These are phyloP conservation scores for Lolium multiflorum DNA, from an alignment of 176 grass and related monocot species.

Conservation along the genomic window DNA sequence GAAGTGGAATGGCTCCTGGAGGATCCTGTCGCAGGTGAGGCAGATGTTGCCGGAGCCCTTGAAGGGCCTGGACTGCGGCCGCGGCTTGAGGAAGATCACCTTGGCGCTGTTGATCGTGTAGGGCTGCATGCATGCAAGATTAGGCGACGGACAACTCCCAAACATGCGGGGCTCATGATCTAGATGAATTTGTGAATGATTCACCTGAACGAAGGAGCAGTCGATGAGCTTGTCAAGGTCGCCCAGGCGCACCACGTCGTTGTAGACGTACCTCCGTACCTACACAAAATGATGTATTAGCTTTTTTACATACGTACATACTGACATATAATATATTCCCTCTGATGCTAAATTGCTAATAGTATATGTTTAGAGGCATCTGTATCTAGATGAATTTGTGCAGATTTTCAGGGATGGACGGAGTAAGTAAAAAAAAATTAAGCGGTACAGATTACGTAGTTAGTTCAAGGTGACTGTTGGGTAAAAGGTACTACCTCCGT, in stretches of 20 bases:
- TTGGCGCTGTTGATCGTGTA: conserved; percentile 99
- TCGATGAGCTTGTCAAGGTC: conserved; percentile 95
- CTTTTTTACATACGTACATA: neutral
- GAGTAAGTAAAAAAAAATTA: no score
- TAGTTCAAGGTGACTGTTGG: neutral
- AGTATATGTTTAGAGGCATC: no score
- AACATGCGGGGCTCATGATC: neutral
- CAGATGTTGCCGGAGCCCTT: conserved; percentile 96
- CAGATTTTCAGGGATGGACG: no score
- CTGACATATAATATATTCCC: no score
- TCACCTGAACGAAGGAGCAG: conserved; percentile 93
- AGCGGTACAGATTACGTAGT: no score
- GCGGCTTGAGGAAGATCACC: conserved; percentile 91
- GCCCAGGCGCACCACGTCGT: conserved; percentile 88
- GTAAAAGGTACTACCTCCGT: neutral
- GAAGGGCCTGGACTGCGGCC: conserved; percentile 96
- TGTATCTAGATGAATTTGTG: no score
- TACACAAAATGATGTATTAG: neutral
- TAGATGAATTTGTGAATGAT: neutral
- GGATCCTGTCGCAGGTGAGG: conserved; percentile 91
- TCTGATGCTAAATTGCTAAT: no score
- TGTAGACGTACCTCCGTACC: conserved; percentile 95
- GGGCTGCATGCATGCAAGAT: conserved; percentile 45
- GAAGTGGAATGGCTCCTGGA: conserved; percentile 99
- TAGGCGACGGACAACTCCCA: neutral